Conservation (phyloP, 208 protist species). For the Sergeia podlipaevii region DNA sequence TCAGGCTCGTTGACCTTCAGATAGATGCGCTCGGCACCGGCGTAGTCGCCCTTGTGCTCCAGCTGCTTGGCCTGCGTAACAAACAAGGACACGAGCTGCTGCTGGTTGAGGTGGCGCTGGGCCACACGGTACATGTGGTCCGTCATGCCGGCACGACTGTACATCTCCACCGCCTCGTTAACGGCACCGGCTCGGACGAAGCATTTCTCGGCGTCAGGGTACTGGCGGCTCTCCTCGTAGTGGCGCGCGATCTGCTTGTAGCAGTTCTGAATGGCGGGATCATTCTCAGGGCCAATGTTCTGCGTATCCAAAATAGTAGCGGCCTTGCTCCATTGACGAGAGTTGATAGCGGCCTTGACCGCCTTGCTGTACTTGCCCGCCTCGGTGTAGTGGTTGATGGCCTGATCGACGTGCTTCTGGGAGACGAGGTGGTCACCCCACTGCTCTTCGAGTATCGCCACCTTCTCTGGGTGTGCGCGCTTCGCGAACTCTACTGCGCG, state of each 20-base stretch:
- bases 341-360: slow-evolving; percentile 94
- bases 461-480: slow-evolving; percentile 65
- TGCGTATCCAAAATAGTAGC: slow-evolving; percentile 79
- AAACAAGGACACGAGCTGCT: slow-evolving; percentile 92
- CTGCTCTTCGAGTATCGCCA: slow-evolving; percentile 88
- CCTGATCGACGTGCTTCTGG: slow-evolving; percentile 94
- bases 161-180: slow-evolving; percentile 96
- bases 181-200: slow-evolving; percentile 89
- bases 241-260: slow-evolving; percentile 93
- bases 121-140: slow-evolving; percentile 95
- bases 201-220: slow-evolving; percentile 93
- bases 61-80: slow-evolving; percentile 92
- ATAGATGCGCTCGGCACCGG: slow-evolving; percentile 95
- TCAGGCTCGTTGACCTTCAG: slow-evolving; percentile 96
- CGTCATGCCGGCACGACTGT: slow-evolving; percentile 89
- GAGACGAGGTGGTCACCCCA: slow-evolving; percentile 97
- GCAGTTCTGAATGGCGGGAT: slow-evolving; percentile 56
- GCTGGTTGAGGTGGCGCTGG: slow-evolving; percentile 84
- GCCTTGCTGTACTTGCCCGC: slow-evolving; percentile 93
- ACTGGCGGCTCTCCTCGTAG: slow-evolving; percentile 92
- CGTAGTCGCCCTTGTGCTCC: slow-evolving; percentile 92
- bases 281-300: slow-evolving; percentile 33
- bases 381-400: slow-evolving; percentile 98
- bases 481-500: slow-evolving; percentile 94
- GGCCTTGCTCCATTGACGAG: slow-evolving; percentile 95